A percentile compares a stretch with the other conserved stretches of the same genome.
phyloP scores from a whole-genome alignment of 257 asterid species.

The Scutellaria baicalensis region DNA sequence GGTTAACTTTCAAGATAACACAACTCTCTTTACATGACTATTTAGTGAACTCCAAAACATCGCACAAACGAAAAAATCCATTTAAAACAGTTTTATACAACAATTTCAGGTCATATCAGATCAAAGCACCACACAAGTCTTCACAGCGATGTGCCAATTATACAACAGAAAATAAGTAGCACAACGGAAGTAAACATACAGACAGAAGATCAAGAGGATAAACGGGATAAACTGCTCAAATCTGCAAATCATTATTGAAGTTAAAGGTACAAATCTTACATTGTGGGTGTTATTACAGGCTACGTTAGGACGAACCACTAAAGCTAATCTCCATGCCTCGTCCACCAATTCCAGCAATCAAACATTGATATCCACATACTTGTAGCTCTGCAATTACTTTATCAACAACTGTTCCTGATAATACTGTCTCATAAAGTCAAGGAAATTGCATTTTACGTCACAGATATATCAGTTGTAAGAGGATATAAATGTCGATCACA shows the following conservation, averaged over 20 bases:
- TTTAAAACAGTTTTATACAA: not conserved
- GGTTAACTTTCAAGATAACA: too few relatives aligned
- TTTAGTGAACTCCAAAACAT: too few relatives aligned
- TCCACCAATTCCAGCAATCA: constrained; percentile 90
- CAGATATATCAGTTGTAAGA: not conserved
- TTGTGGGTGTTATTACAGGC: constrained; percentile 1
- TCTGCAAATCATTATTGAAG: constrained; percentile 9
- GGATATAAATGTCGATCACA: not conserved
- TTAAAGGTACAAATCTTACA: constrained; percentile 23
- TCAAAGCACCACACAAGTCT: not conserved
- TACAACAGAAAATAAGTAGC: not conserved
- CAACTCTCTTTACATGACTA: too few relatives aligned
- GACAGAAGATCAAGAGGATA: not conserved
- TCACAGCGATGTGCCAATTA: constrained; percentile 1
- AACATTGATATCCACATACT: constrained; percentile 73
- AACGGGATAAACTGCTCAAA: not conserved
- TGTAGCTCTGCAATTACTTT: constrained; percentile 66
- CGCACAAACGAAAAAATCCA: not conserved
- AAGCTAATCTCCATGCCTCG: constrained; percentile 73
- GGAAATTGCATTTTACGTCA: constrained; percentile 9
- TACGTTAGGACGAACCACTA: constrained; percentile 41
- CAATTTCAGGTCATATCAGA: not conserved
- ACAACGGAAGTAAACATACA: not conserved
- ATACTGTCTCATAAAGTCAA: constrained; percentile 51
- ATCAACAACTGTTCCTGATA: constrained; percentile 78